Conservation (phyloP, 169 alveolate genomes). For the Perkinsus olseni region DNA sequence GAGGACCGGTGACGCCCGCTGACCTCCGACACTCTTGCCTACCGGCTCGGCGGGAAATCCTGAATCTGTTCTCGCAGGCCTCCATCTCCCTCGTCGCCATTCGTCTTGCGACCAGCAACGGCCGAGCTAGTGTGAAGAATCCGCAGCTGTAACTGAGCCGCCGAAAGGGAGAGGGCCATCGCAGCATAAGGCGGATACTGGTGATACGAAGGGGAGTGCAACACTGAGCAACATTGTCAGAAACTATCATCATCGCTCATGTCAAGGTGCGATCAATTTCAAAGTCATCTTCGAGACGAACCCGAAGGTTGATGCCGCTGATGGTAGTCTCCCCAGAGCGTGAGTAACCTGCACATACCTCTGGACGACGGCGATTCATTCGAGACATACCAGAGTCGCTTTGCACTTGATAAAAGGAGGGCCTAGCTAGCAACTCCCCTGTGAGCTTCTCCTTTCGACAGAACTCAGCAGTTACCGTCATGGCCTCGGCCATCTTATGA, state of each 20-base stretch:
- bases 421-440: neutral
- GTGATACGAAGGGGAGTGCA: neutral
- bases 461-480: neutral
- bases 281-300: neutral
- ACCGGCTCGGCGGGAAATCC: neutral
- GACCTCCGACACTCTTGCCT: neutral
- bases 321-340: neutral
- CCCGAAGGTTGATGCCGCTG: neutral
- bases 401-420: neutral
- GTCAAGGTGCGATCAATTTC: neutral
- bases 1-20: neutral
- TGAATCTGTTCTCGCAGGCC: neutral
- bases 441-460: neutral
- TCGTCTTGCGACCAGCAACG: neutral
- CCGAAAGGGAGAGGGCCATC: neutral
- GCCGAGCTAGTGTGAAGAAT: neutral
- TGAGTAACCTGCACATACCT: neutral
- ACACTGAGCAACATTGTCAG: neutral
- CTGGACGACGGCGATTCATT: too few species aligned
- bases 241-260: neutral
- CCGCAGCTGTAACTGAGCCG: neutral
- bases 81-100: neutral
- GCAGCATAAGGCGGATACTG: neutral
- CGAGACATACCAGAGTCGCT: neutral
- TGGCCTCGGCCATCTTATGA: neutral